Conservation (phyloP, 768 basidiomycete species). For the Rhizopogon vulgaris region DNA sequence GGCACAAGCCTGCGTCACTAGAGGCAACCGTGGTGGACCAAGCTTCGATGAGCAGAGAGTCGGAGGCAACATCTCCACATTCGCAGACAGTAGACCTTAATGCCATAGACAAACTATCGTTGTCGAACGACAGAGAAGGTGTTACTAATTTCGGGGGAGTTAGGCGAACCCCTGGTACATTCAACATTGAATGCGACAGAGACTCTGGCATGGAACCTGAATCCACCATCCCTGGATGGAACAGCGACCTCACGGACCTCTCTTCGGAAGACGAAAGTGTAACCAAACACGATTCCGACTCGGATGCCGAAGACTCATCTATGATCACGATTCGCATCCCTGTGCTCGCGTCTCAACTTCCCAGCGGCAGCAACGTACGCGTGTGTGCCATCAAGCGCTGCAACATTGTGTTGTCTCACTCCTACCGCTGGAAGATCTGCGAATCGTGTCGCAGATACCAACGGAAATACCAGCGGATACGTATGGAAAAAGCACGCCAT, state of each 20-base stretch:
- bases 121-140: neutral
- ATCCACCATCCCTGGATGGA: constrained; percentile 11
- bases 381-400: constrained; percentile 33
- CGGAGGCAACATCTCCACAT: neutral
- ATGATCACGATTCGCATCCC: constrained; percentile 19
- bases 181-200: neutral
- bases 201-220: neutral
- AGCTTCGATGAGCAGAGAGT: neutral
- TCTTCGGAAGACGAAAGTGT: constrained; percentile 9
- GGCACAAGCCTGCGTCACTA: neutral
- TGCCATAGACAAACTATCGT: neutral
- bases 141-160: neutral
- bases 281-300: constrained; percentile 2
- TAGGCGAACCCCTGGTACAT: neutral
- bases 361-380: constrained; percentile 2
- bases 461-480: constrained; percentile 29
- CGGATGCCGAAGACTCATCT: neutral
- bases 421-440: constrained; percentile 38
- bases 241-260: constrained; percentile 20
- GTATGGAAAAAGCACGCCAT: constrained; percentile 14
- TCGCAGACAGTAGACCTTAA: neutral
- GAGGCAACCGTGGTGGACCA: neutral
- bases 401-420: constrained; percentile 23
- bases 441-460: constrained; percentile 33
- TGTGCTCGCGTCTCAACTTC: constrained; percentile 11